Conservation (phyloP, 2,329 filamentous ascomycete species). For the Exserohilum rostratum region DNA sequence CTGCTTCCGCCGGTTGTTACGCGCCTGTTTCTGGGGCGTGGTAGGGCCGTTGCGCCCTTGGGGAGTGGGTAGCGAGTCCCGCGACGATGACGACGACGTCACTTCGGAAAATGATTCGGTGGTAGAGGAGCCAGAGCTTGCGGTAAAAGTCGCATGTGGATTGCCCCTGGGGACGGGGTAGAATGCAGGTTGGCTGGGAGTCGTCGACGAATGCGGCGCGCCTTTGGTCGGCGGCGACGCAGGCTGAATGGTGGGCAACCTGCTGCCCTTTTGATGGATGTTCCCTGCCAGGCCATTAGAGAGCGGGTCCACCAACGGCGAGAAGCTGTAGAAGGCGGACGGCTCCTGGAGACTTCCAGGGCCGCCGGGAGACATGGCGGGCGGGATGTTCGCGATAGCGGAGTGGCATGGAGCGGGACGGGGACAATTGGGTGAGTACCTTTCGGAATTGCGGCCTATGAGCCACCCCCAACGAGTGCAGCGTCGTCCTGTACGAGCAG, state of each 20-base stretch:
- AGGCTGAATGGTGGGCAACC: conserved; percentile 37
- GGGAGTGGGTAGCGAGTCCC: conserved; percentile 36
- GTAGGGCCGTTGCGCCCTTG: conserved; percentile 28
- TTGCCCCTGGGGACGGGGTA: conserved; percentile 17
- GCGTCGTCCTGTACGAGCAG: conserved; percentile 41
- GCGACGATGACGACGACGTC: conserved; percentile 40
- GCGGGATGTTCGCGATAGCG: conserved; percentile 26
- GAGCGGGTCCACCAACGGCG: conserved; percentile 17
- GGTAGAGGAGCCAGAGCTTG: conserved; percentile 33
- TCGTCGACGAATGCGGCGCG: conserved; percentile 26
- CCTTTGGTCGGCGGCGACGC: conserved; percentile 36
- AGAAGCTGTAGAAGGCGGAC: conserved; percentile 13
- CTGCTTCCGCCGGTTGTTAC: conserved; percentile 36
- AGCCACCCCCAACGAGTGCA: conserved; percentile 43
- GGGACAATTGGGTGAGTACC: conserved; percentile 21
- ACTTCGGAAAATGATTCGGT: conserved; percentile 35
- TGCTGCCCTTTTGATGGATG: conserved; percentile 14
- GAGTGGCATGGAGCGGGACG: conserved; percentile 27
- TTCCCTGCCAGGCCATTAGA: conserved; percentile 35
- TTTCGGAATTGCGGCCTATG: conserved; percentile 30
- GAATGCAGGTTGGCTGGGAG: conserved; percentile 20
- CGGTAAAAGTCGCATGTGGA: conserved; percentile 37
- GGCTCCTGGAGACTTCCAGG: conserved; percentile 19
- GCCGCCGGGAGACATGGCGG: conserved; percentile 26
- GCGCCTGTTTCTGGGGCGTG: conserved; percentile 37